These are phyloP conservation scores for Fagopyrum homotropicum DNA, from an alignment of 148 eudicot species.

Conservation along the genomic window DNA sequence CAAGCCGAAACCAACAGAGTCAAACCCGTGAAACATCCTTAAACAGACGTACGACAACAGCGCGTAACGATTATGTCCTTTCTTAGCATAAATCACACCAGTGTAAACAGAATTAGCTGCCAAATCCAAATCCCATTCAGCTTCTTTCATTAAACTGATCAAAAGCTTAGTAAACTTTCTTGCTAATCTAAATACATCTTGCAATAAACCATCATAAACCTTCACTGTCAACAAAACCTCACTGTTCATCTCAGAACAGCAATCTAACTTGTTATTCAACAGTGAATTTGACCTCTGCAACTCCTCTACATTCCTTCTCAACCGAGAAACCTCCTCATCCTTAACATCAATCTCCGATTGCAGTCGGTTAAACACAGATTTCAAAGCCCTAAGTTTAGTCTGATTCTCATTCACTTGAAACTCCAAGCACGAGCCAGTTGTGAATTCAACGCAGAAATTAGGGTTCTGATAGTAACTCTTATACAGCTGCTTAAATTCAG, in stretches of 20 bases:
- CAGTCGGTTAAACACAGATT: constrained; percentile 64
- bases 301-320: constrained; percentile 43
- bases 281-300: constrained; percentile 32
- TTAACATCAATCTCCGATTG: constrained; percentile 74
- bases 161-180: constrained; percentile 63
- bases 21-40: constrained; percentile 73
- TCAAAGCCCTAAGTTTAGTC: constrained; percentile 79
- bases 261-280: constrained; percentile 31
- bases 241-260: constrained; percentile 19
- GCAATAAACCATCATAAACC: constrained; percentile 65
- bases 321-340: constrained; percentile 45
- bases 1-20: constrained; percentile 48
- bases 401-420: constrained; percentile 95
- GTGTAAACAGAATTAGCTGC: constrained; percentile 58
- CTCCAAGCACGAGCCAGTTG: constrained; percentile 67
- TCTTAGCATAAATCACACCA: constrained; percentile 46
- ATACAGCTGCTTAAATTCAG: constrained; percentile 56
- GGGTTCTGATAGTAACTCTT: constrained; percentile 33
- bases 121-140: constrained; percentile 83
- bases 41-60: constrained; percentile 76
- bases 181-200: constrained; percentile 42
- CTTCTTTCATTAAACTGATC: constrained; percentile 71
- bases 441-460: constrained; percentile 34
- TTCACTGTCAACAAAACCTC: constrained; percentile 53
- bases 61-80: constrained; percentile 60